Conservation (phyloP, 2,329 filamentous ascomycete species). For the Aureobasidium sp. region DNA sequence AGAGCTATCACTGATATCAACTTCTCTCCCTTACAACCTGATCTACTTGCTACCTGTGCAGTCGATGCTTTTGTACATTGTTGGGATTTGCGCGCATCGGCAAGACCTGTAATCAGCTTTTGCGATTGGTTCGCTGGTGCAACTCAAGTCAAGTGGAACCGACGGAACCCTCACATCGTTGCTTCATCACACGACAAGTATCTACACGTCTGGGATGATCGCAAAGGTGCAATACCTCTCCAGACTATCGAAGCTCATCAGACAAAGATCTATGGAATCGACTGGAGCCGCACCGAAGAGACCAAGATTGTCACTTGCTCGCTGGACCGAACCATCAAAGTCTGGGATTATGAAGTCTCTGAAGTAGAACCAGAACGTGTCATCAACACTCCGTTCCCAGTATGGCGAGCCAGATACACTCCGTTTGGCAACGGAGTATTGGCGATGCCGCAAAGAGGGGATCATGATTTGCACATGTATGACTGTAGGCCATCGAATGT, state of each 20-base stretch:
- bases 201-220: constrained; percentile 83
- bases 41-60: constrained; percentile 80
- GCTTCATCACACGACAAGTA: constrained; percentile 86
- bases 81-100: constrained; percentile 76
- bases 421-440: constrained; percentile 81
- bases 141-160: constrained; percentile 92
- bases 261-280: constrained; percentile 91
- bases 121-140: constrained; percentile 91
- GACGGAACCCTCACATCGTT: constrained; percentile 76
- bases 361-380: constrained; percentile 64
- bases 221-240: constrained; percentile 69
- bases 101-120: constrained; percentile 68
- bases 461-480: constrained; percentile 78
- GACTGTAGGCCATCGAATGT: constrained; percentile 40
- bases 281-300: constrained; percentile 77
- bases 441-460: constrained; percentile 86
- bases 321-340: constrained; percentile 83
- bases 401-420: constrained; percentile 86
- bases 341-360: constrained; percentile 71
- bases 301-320: constrained; percentile 79
- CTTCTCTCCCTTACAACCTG: constrained; percentile 87
- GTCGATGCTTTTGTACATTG: constrained; percentile 90
- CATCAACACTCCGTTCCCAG: constrained; percentile 75
- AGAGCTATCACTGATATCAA: constrained; percentile 94
- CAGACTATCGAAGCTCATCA: constrained; percentile 80